Base-by-base conservation (phyloP, 257 asterid species). In the Echites panduratus region DNA sequence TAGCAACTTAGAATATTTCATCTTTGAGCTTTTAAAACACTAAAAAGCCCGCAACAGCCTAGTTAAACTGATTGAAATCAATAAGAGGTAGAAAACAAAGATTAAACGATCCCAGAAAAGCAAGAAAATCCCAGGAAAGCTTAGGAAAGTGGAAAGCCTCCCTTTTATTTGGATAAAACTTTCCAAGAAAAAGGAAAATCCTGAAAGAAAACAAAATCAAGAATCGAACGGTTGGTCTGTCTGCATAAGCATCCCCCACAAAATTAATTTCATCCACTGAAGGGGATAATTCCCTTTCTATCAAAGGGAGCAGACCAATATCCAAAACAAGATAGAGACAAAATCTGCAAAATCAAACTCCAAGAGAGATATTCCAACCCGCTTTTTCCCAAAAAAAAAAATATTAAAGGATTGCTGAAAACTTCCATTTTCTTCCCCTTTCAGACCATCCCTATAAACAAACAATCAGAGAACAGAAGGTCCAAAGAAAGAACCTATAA, bases 401-500 rank as follows among this genome's bases (percentile, higher is more conserved):
- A 45, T 63, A 62, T 48, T 38, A 62, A 47, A 62, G 12, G 6
- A 47, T 12, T 17, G 19, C 70, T 26, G 59, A 19, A 59, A 11
- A 61, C 24, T 44, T 54, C 12, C 9, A 8, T 29, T 44, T 74
- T 24, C 20, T 32, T 45, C 19, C 53, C 12, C 9, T 22, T 24
- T 20, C 26, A 14, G 24, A 16, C n/a, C 58, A 27, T 63, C 67
- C 53, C n/a, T 44, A 43, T 27, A 66, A 27, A 67, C 22, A 54
- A 38, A 62, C 54, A 64, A 47, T 58, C 7, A 49, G 10, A 49
- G 11, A 65, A 13, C 14, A 40, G 24, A 26, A 66, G 61, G 6
- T 9, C 54, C 19, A 26, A 52, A 4, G 32, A 40, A 69, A 32
- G 58, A 44, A 84, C 87, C 89, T 84, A 80, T 43, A 45, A 52